Conservation (phyloP, 208 protist species). For the Trypanosoma vivax region DNA sequence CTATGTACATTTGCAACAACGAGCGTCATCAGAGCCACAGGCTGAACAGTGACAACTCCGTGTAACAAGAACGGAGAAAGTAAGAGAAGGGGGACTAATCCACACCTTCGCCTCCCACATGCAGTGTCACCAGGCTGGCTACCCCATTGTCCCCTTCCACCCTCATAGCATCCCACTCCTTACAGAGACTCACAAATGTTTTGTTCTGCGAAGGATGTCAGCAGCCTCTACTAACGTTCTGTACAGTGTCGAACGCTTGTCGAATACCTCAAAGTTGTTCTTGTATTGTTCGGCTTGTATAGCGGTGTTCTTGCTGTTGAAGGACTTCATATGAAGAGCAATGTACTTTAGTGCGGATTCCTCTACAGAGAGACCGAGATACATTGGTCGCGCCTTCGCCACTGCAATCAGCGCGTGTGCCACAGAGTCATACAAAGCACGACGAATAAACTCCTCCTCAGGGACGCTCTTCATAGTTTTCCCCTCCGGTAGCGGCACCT, state of each 20-base stretch:
- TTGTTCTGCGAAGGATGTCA: not conserved
- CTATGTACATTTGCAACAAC: constrained; percentile 1
- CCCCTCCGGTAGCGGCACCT: constrained; percentile 51
- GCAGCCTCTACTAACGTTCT: constrained; percentile 14
- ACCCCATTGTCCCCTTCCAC: no score
- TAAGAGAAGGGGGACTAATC: not conserved
- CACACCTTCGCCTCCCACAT: not conserved
- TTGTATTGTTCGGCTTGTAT: constrained; percentile 68
- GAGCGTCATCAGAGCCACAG: not conserved
- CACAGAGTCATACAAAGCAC: constrained; percentile 79
- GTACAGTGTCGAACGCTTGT: constrained; percentile 61
- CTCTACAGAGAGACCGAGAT: constrained; percentile 73
- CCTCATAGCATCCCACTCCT: constrained; percentile 28
- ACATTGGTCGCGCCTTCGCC: constrained; percentile 55
- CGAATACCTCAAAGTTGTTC: constrained; percentile 51
- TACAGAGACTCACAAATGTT: constrained; percentile 28
- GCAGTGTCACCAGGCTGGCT: not conserved
- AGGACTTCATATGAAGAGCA: constrained; percentile 83
- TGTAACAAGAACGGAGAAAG: not conserved
- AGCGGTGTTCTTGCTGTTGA: constrained; percentile 55
- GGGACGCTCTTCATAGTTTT: constrained; percentile 22
- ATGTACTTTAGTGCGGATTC: constrained; percentile 87
- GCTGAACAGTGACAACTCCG: not conserved
- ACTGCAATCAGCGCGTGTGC: constrained; percentile 76
- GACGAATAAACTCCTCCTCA: constrained; percentile 76